Conservation (phyloP, 2,329 filamentous ascomycete genomes). For the Pseudocercospora fuligena region DNA sequence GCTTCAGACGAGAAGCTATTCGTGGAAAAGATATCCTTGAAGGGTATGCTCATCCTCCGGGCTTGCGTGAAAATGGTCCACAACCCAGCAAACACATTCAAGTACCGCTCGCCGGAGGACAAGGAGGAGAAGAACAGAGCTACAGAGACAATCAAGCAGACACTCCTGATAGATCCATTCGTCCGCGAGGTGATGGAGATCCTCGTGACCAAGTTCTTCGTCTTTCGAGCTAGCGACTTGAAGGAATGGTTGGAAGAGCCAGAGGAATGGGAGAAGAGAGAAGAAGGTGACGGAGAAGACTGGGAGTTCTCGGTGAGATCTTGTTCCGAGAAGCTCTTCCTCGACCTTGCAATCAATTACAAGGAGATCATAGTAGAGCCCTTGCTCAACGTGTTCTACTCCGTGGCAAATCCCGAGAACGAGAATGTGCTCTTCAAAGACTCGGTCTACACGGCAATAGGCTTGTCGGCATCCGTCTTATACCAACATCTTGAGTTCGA, state of each 20-base stretch:
- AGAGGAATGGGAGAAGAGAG: constrained; percentile 91
- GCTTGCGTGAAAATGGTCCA: constrained; percentile 86
- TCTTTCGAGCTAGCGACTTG: constrained; percentile 83
- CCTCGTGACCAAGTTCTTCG: constrained; percentile 84
- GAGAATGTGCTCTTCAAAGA: constrained; percentile 84
- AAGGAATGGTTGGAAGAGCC: constrained; percentile 93
- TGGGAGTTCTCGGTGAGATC: constrained; percentile 93
- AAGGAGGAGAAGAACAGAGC: constrained; percentile 77
- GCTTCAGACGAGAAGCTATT: constrained; percentile 48
- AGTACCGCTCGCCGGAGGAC: constrained; percentile 74
- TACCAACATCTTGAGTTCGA: constrained; percentile 82
- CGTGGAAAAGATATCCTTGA: constrained; percentile 77
- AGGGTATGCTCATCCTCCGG: constrained; percentile 80
- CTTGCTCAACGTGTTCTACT: constrained; percentile 80
- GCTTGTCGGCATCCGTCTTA: constrained; percentile 78
- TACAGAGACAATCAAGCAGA: constrained; percentile 69
- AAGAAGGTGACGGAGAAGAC: constrained; percentile 81
- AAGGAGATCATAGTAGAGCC: constrained; percentile 80
- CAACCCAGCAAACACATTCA: constrained; percentile 79
- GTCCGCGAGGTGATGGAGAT: constrained; percentile 81
- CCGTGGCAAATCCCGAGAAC: constrained; percentile 68
- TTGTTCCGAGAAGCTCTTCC: constrained; percentile 90
- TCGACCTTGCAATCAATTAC: constrained; percentile 88
- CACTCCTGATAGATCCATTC: constrained; percentile 76
- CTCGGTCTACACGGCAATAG: constrained; percentile 91